Percentiles rank a stretch among this genome's conserved stretches.
These are phyloP conservation scores for Leccinellum luteum DNA, from an alignment of 768 basidiomycete species.

Conservation along the genomic window DNA sequence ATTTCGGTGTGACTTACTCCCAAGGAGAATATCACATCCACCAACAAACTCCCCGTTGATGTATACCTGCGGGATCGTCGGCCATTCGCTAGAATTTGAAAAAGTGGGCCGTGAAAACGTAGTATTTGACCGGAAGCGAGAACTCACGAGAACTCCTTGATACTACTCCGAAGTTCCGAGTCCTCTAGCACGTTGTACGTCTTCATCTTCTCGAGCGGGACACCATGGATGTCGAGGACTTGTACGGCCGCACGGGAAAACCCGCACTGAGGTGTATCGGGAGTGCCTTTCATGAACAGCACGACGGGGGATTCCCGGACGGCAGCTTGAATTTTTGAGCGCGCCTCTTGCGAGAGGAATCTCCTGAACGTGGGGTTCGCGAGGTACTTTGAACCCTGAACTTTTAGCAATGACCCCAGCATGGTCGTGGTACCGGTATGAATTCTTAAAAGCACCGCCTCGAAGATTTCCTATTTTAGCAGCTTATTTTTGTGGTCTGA, in stretches of 20 bases:
- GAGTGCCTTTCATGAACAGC: constrained; percentile 98
- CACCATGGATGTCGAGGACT: constrained; percentile 81
- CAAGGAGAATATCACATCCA: constrained; percentile 91
- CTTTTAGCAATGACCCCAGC: background rate
- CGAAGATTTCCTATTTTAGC: background rate
- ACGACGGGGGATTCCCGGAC: constrained; percentile 78
- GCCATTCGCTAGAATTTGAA: constrained; percentile 75
- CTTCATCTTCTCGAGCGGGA: constrained; percentile 76
- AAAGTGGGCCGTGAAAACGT: background rate
- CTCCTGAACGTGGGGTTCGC: constrained; percentile 32
- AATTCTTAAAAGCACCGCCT: background rate
- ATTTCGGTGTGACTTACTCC: constrained; percentile 56
- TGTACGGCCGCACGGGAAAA: constrained; percentile 95
- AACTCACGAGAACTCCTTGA: constrained; percentile 98
- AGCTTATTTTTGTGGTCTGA: background rate
- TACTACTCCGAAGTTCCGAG: constrained; percentile 72
- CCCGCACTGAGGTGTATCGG: constrained; percentile 82
- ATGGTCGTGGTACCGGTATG: background rate
- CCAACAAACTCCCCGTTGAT: constrained; percentile 95
- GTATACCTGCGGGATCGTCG: constrained; percentile 95
- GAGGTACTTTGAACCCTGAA: background rate
- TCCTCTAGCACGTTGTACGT: constrained; percentile 92
- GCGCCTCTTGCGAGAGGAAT: constrained; percentile 60
- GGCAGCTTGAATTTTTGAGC: constrained; percentile 67
- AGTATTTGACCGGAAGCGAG: background rate